Base-by-base conservation (phyloP, 2,329 filamentous ascomycete species). In the Didymella arachidicola region DNA sequence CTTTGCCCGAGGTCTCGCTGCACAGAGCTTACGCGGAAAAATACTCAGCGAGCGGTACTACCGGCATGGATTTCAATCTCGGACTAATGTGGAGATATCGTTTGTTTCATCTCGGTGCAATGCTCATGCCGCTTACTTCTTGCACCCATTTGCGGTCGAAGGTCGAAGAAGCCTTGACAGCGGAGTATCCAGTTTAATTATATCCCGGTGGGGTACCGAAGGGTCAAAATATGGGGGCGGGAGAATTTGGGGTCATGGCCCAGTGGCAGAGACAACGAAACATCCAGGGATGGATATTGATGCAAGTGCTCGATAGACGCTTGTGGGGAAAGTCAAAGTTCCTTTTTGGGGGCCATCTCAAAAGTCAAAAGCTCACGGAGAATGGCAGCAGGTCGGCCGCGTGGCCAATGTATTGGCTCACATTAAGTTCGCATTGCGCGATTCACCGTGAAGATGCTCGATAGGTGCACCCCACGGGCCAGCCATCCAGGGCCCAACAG, bases 1-100 rank as follows among this genome's bases (percentile, higher is more conserved):
- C 56, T 41, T 60, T 6, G 36, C 42, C 51, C 52, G 52, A 60
- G 47, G 57, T 60, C 30, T 27, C 47, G n/a, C 19, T 42, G 29
- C 10, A 18, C 51, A 41, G 46, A 47, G 49, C 46, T 52, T 36
- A 26, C 12, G 42, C 51, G 57, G 57, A 16, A 54, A 27, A 55
- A 48, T 60, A 60, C 51, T 12, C 32, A 41, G 50, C 41, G 41
- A 50, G 32, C 3, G 22, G 50, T 54, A 46, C 5, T 19, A 27
- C 14, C 45, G 56, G 32, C 25, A 38, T 19, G n/a, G 38, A 26
- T 7, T 51, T 19, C 26, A 51, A 36, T 51, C 45, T 39, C 18
- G 36, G 7, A 39, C 32, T 36, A 6, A n/a, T 36, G 16, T 36
- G 14, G 30, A 16, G 16, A 16, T 32, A 10, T 8, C 16, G 34